Base-by-base conservation (phyloP, 805 yeast genomes). In the Nakazawaea pomicola region DNA sequence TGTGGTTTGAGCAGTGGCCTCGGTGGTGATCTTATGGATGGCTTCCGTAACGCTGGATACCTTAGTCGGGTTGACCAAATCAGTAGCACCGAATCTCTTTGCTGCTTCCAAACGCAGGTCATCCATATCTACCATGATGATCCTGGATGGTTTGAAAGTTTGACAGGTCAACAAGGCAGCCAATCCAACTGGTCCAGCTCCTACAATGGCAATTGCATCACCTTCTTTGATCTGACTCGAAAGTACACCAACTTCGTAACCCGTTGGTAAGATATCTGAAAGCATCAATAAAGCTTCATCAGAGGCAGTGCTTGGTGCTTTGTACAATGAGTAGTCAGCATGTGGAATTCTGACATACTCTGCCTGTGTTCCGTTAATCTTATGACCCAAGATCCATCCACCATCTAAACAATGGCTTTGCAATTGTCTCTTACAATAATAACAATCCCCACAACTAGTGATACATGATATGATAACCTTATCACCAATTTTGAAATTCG, bases 301-400 rank as follows among this genome's bases (percentile, higher is more conserved):
- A 7, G 70, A 45, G 18, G 58, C 47, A 9, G 45, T 49, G 27
- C 54, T 51, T 19, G 66, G 67, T 12, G 57, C 62, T 18, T 51
- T 51, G 45, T 57, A 57, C 32, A 69, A 45, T 0, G 74, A 67
- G 45, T 56, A 40, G 44, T 68, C 71, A 17, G 71, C 75, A 48
- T 56, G 68, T 32, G 80, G 83, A 36, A 76, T 67, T 54, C 80
- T 69, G 49, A 67, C 73, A 53, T 62, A 76, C 51, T 76, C 82
- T 37, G 84, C 77, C 55, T 80, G 82, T 6, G 87, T 80, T 31
- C 88, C 88, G 46, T 80, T 74, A 40, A 83, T 80, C 46, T 65
- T 68, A 47, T 77, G 78, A 29, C 78, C 78, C 30, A 72, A 52
- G 24, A 65, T 55, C 78, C 78, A 72, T 15, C 76, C 76, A 42